These are phyloP conservation scores for Aspergillus tubingensis DNA, from an alignment of 2,329 filamentous ascomycete species.

Conservation along the genomic window DNA sequence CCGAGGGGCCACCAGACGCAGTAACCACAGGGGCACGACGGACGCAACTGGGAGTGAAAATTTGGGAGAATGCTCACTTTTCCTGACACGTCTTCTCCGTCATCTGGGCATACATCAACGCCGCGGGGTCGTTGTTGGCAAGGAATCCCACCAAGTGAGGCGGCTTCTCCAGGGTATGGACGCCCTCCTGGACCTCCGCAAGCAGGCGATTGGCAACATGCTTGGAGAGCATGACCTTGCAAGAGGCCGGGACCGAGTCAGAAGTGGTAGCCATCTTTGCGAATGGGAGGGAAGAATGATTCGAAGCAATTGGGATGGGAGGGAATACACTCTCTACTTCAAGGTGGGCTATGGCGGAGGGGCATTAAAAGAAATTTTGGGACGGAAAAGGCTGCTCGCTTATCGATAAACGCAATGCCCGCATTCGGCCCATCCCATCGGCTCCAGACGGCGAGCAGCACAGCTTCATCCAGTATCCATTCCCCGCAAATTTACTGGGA, in stretches of 20 bases:
- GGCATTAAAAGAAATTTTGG: slow-evolving; percentile 27
- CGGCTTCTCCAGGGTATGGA: slow-evolving; percentile 69
- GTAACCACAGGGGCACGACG: slow-evolving; percentile 12
- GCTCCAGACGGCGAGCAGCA: neutral
- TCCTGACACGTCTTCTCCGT: slow-evolving; percentile 94
- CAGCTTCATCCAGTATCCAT: neutral
- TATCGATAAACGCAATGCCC: slow-evolving; percentile 40
- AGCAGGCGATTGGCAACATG: slow-evolving; percentile 82
- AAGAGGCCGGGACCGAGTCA: slow-evolving; percentile 51
- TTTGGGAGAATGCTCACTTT: slow-evolving; percentile 66
- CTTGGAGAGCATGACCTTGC: slow-evolving; percentile 90
- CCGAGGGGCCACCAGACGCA: neutral
- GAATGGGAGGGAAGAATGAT: slow-evolving; percentile 7
- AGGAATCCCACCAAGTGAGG: slow-evolving; percentile 89
- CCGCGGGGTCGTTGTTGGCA: slow-evolving; percentile 87
- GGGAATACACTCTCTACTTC: slow-evolving; percentile 4
- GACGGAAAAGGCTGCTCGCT: slow-evolving; percentile 37
- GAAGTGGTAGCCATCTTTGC: slow-evolving; percentile 35
- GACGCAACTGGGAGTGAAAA: slow-evolving; percentile 8
- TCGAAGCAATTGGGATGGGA: slow-evolving; percentile 11
- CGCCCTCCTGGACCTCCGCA: slow-evolving; percentile 72
- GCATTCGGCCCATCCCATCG: slow-evolving; percentile 29
- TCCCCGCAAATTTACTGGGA: neutral
- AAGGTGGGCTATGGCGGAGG: slow-evolving; percentile 20
- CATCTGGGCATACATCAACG: slow-evolving; percentile 93